A percentile compares a stretch with the other conserved stretches of the same genome.
Evolutionary conservation across 768 basidiomycete species (phyloP).

Genomic region (Paxillus involutus): DNA sequence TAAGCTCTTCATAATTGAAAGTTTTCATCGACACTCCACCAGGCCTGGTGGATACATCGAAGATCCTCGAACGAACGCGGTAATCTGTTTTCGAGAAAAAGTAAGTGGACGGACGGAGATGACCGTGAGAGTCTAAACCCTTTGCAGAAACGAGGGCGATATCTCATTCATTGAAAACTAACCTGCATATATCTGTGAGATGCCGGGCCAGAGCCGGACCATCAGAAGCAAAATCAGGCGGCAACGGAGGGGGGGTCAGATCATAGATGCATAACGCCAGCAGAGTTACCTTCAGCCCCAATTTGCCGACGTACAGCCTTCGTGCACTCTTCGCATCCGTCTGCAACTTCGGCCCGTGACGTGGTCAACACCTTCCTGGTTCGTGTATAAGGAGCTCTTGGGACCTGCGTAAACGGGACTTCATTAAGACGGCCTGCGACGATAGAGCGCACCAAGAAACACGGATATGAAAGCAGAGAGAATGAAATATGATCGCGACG

Average conservation of each 20-base stretch:
- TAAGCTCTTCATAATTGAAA: constrained; percentile 46
- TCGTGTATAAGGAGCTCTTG: constrained; percentile 44
- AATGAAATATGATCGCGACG: background rate
- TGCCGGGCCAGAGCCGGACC: background rate
- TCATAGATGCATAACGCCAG: background rate
- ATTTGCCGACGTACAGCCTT: constrained; percentile 59
- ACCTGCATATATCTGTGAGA: constrained; percentile 52
- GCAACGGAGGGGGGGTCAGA: no score
- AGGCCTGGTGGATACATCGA: constrained; percentile 37
- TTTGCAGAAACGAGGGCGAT: constrained; percentile 3
- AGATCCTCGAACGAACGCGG: constrained; percentile 46
- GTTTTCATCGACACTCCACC: constrained; percentile 38
- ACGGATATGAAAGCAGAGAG: constrained; percentile 1
- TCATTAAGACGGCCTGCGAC: background rate
- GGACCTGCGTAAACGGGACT: constrained; percentile 41
- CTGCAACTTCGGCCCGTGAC: constrained; percentile 57
- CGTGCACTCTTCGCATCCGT: constrained; percentile 55
- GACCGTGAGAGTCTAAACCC: constrained; percentile 4
- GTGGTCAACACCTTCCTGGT: constrained; percentile 54
- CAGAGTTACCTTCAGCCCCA: constrained; percentile 54
- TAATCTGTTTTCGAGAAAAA: constrained; percentile 44
- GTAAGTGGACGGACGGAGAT: constrained; percentile 12
- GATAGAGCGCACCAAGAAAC: constrained; percentile 1
- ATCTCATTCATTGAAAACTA: constrained; percentile 8
- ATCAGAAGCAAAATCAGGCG: constrained; percentile 4